Percentiles rank a stretch among this genome's conserved stretches.
phyloP scores from a whole-genome alignment of 306 rosid genomes.

The Dryas alaskensis region DNA sequence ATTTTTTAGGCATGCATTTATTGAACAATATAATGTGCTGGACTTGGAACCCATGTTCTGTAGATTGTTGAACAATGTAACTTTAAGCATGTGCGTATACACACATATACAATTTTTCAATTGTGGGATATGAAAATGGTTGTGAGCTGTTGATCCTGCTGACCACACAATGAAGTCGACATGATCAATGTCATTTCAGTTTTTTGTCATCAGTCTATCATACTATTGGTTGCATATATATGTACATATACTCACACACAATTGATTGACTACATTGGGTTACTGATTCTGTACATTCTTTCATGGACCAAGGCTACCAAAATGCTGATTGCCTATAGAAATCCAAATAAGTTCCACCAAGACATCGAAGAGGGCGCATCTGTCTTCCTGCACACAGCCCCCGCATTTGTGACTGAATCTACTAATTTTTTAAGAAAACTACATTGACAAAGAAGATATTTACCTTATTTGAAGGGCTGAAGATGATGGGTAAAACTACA shows the following conservation, averaged over 20 bases:
- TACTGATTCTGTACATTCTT: slow-evolving; percentile 21
- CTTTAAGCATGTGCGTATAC: neutral
- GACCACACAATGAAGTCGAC: too few relatives aligned
- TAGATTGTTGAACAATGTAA: neutral
- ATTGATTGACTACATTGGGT: neutral
- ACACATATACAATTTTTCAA: too few relatives aligned
- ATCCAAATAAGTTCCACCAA: slow-evolving; percentile 4
- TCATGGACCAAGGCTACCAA: slow-evolving; percentile 16
- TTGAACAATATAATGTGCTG: neutral
- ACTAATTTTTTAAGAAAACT: slow-evolving; percentile 9
- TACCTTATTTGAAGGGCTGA: neutral
- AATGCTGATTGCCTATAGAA: slow-evolving; percentile 14
- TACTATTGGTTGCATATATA: neutral
- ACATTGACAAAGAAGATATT: slow-evolving; percentile 23
- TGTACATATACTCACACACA: neutral
- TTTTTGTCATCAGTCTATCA: neutral
- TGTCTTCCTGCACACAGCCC: neutral
- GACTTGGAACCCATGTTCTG: neutral
- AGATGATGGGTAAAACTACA: slow-evolving; percentile 1
- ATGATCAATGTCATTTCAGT: neutral
- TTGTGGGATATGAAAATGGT: too few relatives aligned
- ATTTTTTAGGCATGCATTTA: neutral
- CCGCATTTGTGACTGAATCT: neutral
- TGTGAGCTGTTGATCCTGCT: too few relatives aligned
- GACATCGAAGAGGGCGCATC: neutral